These are phyloP conservation scores for Candida pseudofarinosa DNA, from an alignment of 805 yeast genomes.

Conservation along the genomic window DNA sequence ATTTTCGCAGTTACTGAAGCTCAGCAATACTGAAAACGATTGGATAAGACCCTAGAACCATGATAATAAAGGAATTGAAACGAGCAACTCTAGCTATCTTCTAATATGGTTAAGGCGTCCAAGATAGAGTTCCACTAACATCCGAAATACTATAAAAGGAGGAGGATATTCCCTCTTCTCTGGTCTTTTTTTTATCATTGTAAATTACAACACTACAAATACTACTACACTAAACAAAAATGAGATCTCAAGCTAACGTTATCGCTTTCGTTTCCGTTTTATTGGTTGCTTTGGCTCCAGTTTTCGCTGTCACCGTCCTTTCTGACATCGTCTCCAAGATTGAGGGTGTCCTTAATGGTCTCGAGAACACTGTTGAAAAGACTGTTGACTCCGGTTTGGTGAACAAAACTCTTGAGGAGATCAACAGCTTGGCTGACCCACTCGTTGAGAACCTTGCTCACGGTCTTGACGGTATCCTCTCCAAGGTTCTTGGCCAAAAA, in stretches of 20 bases:
- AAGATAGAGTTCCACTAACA: not conserved
- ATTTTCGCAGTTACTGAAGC: not conserved
- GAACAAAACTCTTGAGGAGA: constrained; percentile 4
- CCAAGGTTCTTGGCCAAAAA: constrained; percentile 2
- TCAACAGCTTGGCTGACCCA: constrained; percentile 4
- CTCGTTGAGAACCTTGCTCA: constrained; percentile 5
- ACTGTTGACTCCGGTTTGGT: constrained; percentile 5
- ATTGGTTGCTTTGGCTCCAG: constrained; percentile 3
- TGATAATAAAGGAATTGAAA: not conserved
- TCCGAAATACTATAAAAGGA: not conserved
- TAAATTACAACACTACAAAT: not conserved
- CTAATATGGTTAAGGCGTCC: not conserved
- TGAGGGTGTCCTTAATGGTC: constrained; percentile 2
- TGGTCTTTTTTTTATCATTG: too few relatives aligned
- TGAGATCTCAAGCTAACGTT: constrained; percentile 5
- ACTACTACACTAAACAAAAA: not conserved
- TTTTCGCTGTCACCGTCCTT: constrained; percentile 3
- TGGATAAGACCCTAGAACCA: not conserved
- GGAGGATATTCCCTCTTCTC: not conserved
- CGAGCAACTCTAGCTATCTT: not conserved
- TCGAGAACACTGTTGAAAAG: constrained; percentile 4
- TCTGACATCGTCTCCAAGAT: constrained; percentile 3
- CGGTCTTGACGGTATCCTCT: constrained; percentile 4
- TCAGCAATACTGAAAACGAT: not conserved
- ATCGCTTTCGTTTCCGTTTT: constrained; percentile 3